A percentile compares a stretch with the other conserved stretches of the same genome.
Evolutionary conservation across 2,329 filamentous ascomycete genomes (phyloP).

Genomic region (Pyrenophora teres): DNA sequence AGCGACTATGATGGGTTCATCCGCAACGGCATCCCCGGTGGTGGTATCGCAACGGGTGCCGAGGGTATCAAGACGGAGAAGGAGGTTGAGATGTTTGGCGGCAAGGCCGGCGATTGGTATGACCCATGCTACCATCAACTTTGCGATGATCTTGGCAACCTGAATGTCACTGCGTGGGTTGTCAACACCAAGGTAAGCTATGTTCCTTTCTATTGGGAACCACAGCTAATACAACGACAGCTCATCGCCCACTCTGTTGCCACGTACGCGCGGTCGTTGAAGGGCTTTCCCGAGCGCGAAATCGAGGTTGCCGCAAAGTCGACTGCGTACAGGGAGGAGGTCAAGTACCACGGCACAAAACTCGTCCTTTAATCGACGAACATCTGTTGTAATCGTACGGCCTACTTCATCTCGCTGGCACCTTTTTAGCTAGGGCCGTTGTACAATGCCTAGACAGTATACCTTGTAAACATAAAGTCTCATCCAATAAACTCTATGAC

Average conservation of each 20-base stretch:
- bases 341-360: slow-evolving; percentile 44
- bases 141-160: slow-evolving; percentile 47
- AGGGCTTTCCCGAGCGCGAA: slow-evolving; percentile 43
- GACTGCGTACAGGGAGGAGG: slow-evolving; percentile 24
- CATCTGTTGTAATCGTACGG: background rate
- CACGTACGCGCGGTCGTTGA: slow-evolving; percentile 42
- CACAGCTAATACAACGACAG: slow-evolving; percentile 19
- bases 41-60: slow-evolving; percentile 49
- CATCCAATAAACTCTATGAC: too few species aligned
- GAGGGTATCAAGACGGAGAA: slow-evolving; percentile 49
- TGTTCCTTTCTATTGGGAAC: background rate
- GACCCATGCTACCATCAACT: slow-evolving; percentile 49
- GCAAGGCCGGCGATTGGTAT: slow-evolving; percentile 46
- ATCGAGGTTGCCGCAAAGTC: slow-evolving; percentile 17
- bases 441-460: too few species aligned
- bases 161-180: slow-evolving; percentile 47
- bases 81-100: slow-evolving; percentile 46
- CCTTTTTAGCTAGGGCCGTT: background rate
- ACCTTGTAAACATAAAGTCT: too few species aligned
- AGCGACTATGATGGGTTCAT: slow-evolving; percentile 51
- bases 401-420: background rate
- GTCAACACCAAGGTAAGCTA: slow-evolving; percentile 45
- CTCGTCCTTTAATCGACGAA: slow-evolving; percentile 31
- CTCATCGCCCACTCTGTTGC: slow-evolving; percentile 47
- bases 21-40: slow-evolving; percentile 47